Evolutionary conservation across 495 filamentous ascomycete genomes (phyloP), one percentile per base, ranked within the genome.

Genomic region (Chaetomium tenue): DNA sequence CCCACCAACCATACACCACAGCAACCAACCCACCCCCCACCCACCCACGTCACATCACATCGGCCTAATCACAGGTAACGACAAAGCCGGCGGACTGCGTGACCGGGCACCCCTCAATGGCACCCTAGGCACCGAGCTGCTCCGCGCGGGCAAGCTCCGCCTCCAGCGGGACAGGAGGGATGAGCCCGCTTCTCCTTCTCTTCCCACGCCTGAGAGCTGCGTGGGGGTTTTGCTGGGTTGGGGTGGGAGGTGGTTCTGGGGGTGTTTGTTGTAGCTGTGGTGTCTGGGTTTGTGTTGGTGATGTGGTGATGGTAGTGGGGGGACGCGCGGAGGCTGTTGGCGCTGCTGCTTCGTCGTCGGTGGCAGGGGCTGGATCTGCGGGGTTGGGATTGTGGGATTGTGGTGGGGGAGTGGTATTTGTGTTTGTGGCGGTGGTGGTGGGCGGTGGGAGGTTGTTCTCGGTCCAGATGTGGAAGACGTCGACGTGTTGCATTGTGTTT

Each of bases 11-110:
- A n/a, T n/a, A n/a, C n/a, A n/a, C n/a, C n/a, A n/a, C n/a, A n/a
- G n/a, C n/a, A n/a, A n/a, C 72, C 9, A 65, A 44, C 2, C 73
- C 72, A 13, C 71, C 68, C 40, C 67, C 68, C 53, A 74, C 68
- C 22, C 68, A 69, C 0, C 66, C 73, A 23, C 63, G 61, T 11
- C 65, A 65, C 46, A 68, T 74, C 44, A 73, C 61, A 60, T 70
- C 72, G 25, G 67, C 59, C 63, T 75, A 69, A 12, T 61, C 60
- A 23, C 28, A 33, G 51, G 71, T 68, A 50, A 75, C 65, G 59
- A 51, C 47, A 4, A 67, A 68, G 1, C 60, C 72, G 37, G 71
- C 71, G 25, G 58, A 39, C 40, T 67, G 63, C 26, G 67, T 70
- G 46, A 73, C 66, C 23, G 69, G 69, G 16, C 54, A 63, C n/a